Conservation (phyloP, 83 land plant species). For the Thuja plicata region DNA sequence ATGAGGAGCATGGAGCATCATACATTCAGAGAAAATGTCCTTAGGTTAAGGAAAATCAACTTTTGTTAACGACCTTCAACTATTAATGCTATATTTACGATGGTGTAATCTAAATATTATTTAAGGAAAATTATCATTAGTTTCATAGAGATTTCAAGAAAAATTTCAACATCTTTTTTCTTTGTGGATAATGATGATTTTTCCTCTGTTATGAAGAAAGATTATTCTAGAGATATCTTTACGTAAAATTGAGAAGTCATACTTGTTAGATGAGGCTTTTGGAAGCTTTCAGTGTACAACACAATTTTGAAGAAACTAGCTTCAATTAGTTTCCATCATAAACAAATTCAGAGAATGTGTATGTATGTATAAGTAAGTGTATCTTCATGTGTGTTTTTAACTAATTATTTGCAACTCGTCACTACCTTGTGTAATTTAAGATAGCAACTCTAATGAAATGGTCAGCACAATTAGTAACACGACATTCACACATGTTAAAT, state of each 20-base stretch:
- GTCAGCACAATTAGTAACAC: no score
- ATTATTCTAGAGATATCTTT: not conserved
- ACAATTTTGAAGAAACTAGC: not conserved
- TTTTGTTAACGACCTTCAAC: not conserved
- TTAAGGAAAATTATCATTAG: not conserved
- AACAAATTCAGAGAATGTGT: no score
- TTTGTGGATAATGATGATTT: not conserved
- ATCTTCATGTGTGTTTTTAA: no score
- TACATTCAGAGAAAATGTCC: constrained; percentile 93
- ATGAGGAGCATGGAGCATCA: constrained; percentile 85
- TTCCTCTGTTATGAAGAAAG: not conserved
- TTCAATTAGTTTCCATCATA: not conserved
- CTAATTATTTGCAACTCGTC: no score
- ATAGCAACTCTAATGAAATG: no score
- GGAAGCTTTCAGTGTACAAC: not conserved
- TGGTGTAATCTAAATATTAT: not conserved
- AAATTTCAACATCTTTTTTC: not conserved
- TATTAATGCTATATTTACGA: not conserved
- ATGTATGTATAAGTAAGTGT: no score
- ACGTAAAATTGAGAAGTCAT: not conserved
- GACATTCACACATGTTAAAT: no score
- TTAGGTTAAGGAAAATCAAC: constrained; percentile 15
- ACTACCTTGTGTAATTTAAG: no score
- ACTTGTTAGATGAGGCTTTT: not conserved
- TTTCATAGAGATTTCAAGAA: not conserved